Evolutionary conservation across 2,329 filamentous ascomycete species (phyloP).

Genomic region (Pezicula carpinea): DNA sequence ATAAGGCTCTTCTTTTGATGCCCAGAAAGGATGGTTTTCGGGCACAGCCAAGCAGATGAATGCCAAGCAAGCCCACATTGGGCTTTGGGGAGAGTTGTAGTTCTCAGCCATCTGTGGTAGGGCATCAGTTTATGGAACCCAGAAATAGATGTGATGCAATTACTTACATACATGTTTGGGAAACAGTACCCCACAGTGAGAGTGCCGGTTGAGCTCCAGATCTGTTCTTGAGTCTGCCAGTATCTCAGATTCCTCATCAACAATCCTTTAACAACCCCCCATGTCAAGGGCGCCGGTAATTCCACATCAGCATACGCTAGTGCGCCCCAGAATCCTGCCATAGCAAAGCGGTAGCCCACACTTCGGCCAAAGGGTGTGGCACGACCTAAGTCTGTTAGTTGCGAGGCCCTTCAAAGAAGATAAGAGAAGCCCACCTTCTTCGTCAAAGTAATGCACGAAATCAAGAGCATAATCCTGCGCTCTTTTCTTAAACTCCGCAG

Average conservation of each 20-base stretch:
- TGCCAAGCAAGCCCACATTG: slow-evolving; percentile 74
- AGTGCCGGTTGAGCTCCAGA: slow-evolving; percentile 71
- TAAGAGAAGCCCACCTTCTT: slow-evolving; percentile 44
- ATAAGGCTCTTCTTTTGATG: slow-evolving; percentile 58
- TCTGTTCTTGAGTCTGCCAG: slow-evolving; percentile 73
- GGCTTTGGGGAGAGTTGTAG: slow-evolving; percentile 71
- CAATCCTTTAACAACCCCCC: slow-evolving; percentile 76
- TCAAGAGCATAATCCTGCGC: slow-evolving; percentile 65
- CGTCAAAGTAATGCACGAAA: slow-evolving; percentile 72
- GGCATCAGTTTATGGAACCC: neutral
- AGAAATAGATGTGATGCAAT: slow-evolving; percentile 15
- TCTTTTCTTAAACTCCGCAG: slow-evolving; percentile 64
- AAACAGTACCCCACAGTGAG: slow-evolving; percentile 73
- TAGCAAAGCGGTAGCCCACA: slow-evolving; percentile 78
- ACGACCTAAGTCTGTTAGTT: slow-evolving; percentile 35
- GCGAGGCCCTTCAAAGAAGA: neutral
- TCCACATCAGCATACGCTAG: slow-evolving; percentile 72
- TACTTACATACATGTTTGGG: slow-evolving; percentile 64
- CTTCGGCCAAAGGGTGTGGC: slow-evolving; percentile 74
- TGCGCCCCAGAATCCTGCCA: slow-evolving; percentile 80
- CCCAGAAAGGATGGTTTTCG: slow-evolving; percentile 70
- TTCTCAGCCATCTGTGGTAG: slow-evolving; percentile 64
- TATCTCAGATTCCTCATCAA: slow-evolving; percentile 70
- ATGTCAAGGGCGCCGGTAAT: slow-evolving; percentile 65
- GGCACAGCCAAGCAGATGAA: slow-evolving; percentile 71